A percentile compares a stretch with the other conserved stretches of the same genome.
phyloP scores from a whole-genome alignment of 306 rosid genomes.

The Glycine soja region DNA sequence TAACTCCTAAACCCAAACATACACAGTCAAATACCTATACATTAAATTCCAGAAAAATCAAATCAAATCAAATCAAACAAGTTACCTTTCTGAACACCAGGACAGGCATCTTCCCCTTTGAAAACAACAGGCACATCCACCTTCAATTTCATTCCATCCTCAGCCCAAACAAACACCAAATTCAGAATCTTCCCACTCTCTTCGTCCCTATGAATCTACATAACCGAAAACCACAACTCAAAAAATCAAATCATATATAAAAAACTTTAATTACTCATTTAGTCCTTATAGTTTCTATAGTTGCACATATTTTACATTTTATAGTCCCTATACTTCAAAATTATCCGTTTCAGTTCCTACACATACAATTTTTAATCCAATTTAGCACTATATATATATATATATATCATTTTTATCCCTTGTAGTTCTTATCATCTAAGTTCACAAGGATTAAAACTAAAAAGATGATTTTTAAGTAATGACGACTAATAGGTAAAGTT shows the following conservation, averaged over 20 bases:
- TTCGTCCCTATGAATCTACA: conserved; percentile 75
- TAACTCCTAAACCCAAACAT: neutral
- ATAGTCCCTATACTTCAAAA: too few species aligned
- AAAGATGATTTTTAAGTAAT: too few species aligned
- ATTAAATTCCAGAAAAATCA: neutral
- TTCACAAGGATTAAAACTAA: too few species aligned
- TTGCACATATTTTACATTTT: too few species aligned
- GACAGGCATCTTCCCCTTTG: conserved; percentile 81
- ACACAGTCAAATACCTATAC: neutral
- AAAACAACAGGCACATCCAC: conserved; percentile 86
- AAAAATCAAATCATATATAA: neutral
- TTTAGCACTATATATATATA: too few species aligned
- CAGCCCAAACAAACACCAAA: conserved; percentile 95
- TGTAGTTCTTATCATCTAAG: too few species aligned
- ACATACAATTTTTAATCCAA: too few species aligned
- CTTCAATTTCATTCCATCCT: conserved; percentile 78
- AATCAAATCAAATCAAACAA: neutral
- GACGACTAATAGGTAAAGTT: too few species aligned
- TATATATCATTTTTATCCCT: too few species aligned
- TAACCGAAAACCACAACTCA: conserved; percentile 9
- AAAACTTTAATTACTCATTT: too few species aligned
- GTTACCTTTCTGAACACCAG: conserved; percentile 87
- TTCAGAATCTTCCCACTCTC: conserved; percentile 72
- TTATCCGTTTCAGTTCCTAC: too few species aligned
- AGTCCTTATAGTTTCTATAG: too few species aligned